phyloP scores from a whole-genome alignment of 495 filamentous ascomycete genomes.

The Penicillium manginii region DNA sequence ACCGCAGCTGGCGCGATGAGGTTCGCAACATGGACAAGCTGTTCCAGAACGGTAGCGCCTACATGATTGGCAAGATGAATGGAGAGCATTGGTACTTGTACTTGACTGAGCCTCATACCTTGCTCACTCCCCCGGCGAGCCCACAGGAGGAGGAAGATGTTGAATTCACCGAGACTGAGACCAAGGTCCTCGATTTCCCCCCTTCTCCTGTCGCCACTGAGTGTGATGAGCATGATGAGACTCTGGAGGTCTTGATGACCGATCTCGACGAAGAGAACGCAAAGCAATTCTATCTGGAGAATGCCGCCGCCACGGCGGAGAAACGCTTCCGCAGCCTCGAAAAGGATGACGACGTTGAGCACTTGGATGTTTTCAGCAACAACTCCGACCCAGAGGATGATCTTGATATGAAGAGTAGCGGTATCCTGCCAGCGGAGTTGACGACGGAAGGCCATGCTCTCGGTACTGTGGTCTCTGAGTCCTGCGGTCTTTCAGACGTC shows the following conservation, averaged over 20 bases:
- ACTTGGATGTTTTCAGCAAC: constrained; percentile 80
- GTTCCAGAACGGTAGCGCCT: constrained; percentile 92
- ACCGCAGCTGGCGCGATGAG: constrained; percentile 97
- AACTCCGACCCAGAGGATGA: constrained; percentile 69
- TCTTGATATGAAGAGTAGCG: constrained; percentile 56
- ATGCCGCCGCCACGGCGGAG: constrained; percentile 89
- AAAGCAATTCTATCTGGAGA: constrained; percentile 93
- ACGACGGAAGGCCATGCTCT: constrained; percentile 94
- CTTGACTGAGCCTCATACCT: constrained; percentile 80
- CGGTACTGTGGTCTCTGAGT: constrained; percentile 89
- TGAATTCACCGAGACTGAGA: constrained; percentile 63
- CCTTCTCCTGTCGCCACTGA: constrained; percentile 39
- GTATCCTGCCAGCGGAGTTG: constrained; percentile 68
- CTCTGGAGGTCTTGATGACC: constrained; percentile 97
- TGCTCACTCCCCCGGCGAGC: constrained; percentile 83
- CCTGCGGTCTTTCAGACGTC: constrained; percentile 85
- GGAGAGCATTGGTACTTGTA: constrained; percentile 99
- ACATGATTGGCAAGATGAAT: constrained; percentile 99
- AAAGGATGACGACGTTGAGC: constrained; percentile 53
- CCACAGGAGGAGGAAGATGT: constrained; percentile 59
- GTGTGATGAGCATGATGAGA: constrained; percentile 73
- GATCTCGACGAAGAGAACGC: constrained; percentile 92
- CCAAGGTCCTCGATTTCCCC: constrained; percentile 63
- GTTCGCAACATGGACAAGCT: constrained; percentile 87
- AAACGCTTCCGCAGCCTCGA: constrained; percentile 63